These are phyloP conservation scores for Striga asiatica DNA, from an alignment of 257 asterid genomes.

Conservation along the genomic window DNA sequence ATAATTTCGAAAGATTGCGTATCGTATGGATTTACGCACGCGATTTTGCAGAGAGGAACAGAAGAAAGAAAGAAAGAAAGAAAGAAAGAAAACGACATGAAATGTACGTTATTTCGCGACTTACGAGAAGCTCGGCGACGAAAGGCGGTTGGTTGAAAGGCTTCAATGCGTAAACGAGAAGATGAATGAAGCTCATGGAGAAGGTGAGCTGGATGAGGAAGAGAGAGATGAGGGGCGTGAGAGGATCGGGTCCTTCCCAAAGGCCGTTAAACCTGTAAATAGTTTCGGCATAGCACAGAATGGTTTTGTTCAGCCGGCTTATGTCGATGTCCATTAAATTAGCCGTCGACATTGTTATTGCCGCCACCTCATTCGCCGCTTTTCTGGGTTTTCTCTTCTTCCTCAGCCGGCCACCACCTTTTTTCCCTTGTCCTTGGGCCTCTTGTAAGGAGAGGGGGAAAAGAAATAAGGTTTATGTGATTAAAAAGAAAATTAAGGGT, in stretches of 20 bases:
- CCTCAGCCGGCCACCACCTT: conserved; percentile 14
- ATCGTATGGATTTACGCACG: too few species aligned
- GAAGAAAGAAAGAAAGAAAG: background rate
- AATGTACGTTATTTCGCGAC: conserved; percentile 5
- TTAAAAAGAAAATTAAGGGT: background rate
- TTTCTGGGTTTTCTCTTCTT: conserved; percentile 18
- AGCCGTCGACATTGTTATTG: conserved; percentile 11
- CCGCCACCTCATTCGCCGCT: conserved; percentile 14
- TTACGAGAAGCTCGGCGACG: conserved; percentile 64
- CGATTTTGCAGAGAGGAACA: too few species aligned
- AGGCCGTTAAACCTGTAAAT: conserved; percentile 80
- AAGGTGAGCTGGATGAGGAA: conserved; percentile 61
- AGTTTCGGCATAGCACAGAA: conserved; percentile 58
- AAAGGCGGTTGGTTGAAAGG: conserved; percentile 72
- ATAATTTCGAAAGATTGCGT: too few species aligned
- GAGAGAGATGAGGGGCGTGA: conserved; percentile 77
- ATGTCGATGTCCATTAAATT: conserved; percentile 13
- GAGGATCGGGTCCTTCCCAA: conserved; percentile 95
- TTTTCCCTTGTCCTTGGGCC: conserved; percentile 1
- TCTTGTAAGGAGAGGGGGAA: background rate
- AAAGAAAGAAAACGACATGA: background rate
- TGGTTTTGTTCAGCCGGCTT: conserved; percentile 24
- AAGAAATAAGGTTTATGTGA: background rate
- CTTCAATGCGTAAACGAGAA: conserved; percentile 32
- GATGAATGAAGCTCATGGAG: conserved; percentile 43